Conservation (phyloP, 768 basidiomycete species). For the Tricholoma sp. region DNA sequence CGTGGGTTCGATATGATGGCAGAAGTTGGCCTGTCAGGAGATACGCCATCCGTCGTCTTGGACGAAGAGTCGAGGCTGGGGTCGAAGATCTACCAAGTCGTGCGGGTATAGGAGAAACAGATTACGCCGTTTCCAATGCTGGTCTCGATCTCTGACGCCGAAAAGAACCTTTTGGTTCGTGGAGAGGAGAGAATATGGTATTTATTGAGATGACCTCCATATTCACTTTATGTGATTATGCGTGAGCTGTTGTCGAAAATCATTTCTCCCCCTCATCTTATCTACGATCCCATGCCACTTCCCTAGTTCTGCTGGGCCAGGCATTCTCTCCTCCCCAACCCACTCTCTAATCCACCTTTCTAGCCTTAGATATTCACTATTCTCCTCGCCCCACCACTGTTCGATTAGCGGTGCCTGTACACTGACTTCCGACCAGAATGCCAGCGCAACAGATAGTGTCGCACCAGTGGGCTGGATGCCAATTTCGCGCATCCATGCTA, state of each 20-base stretch:
- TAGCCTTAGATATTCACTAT: conserved; percentile 39
- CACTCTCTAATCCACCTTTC: conserved; percentile 52
- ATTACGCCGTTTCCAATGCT: too few species aligned
- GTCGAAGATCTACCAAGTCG: too few species aligned
- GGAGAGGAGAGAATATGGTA: too few species aligned
- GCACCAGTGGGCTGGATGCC: conserved; percentile 44
- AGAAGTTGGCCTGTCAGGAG: too few species aligned
- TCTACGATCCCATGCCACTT: conserved; percentile 24
- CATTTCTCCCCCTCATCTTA: background rate
- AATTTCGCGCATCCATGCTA: conserved; percentile 73
- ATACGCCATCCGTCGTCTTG: too few species aligned
- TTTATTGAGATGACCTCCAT: background rate
- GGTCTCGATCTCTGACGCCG: too few species aligned
- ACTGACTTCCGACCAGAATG: conserved; percentile 70
- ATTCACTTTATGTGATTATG: background rate
- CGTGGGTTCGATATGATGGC: too few species aligned
- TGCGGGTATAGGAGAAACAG: too few species aligned
- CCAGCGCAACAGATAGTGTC: conserved; percentile 57
- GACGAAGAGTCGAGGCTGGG: too few species aligned
- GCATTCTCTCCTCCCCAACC: conserved; percentile 46
- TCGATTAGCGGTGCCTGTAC: conserved; percentile 57
- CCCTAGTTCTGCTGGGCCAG: conserved; percentile 30
- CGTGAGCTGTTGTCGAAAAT: background rate
- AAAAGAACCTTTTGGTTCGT: too few species aligned
- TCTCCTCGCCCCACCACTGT: conserved; percentile 29